A percentile compares a stretch with the other conserved stretches of the same genome.
These are phyloP conservation scores for Symbiodinium pilosum DNA, from an alignment of 73 alveolate genomes.

Conservation along the genomic window DNA sequence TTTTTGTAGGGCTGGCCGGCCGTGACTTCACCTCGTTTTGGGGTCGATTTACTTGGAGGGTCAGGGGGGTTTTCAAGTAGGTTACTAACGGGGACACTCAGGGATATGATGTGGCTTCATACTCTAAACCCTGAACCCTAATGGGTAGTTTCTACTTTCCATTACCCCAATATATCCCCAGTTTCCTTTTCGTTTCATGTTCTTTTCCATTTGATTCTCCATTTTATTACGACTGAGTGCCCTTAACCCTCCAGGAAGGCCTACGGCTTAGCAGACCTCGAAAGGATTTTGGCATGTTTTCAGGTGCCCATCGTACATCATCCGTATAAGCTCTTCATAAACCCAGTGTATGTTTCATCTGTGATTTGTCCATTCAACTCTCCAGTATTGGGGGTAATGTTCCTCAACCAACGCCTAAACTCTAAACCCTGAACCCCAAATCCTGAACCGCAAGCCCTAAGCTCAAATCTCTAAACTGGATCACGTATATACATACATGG, in stretches of 20 bases:
- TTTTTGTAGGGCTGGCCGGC: neutral
- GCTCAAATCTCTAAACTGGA: neutral
- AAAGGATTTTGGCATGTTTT: no score
- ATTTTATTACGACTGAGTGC: neutral
- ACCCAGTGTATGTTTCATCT: neutral
- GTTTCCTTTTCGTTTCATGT: neutral
- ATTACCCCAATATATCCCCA: neutral
- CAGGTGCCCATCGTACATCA: neutral
- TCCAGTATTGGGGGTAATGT: neutral
- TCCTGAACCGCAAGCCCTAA: neutral
- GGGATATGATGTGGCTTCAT: no score
- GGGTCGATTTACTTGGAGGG: neutral
- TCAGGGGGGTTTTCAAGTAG: neutral
- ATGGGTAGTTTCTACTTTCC: neutral
- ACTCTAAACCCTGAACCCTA: neutral
- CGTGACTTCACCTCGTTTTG: neutral
- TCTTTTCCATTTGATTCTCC: neutral
- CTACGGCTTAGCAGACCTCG: neutral
- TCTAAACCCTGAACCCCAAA: neutral
- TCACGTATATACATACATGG: no score
- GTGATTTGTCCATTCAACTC: neutral
- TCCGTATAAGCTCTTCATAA: neutral
- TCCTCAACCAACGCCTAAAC: no score
- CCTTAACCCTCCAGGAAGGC: neutral
- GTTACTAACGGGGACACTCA: no score